Percentiles rank a stretch among this genome's conserved stretches.
Conservation (phyloP, 192 early-diverging fungal species). For the Coemansia sp. region DNA sequence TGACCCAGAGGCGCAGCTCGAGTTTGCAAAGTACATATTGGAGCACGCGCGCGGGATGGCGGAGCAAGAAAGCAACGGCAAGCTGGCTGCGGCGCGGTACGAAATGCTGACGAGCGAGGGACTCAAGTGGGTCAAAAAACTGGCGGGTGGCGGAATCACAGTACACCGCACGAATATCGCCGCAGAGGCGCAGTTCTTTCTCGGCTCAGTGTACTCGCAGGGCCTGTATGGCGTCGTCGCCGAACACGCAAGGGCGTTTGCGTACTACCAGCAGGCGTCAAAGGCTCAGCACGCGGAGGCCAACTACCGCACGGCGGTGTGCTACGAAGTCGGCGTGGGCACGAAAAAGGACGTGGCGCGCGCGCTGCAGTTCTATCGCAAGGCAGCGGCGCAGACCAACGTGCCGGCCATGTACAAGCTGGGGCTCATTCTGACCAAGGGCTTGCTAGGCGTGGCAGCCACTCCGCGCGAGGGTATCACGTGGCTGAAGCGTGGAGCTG, state of each 20-base stretch:
- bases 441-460: conserved; percentile 70
- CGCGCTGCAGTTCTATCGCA: conserved; percentile 90
- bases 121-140: conserved; percentile 83
- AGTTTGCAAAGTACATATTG: conserved; percentile 88
- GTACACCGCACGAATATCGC: conserved; percentile 72
- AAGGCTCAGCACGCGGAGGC: conserved; percentile 91
- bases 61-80: conserved; percentile 66
- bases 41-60: conserved; percentile 72
- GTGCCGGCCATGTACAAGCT: conserved; percentile 98
- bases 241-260: conserved; percentile 91
- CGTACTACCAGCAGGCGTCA: conserved; percentile 88
- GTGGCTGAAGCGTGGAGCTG: conserved; percentile 92
- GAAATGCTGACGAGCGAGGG: conserved; percentile 79
- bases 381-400: conserved; percentile 88
- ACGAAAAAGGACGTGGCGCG: conserved; percentile 81
- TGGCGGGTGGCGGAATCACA: conserved; percentile 67
- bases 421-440: conserved; percentile 90
- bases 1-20: conserved; percentile 78
- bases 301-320: conserved; percentile 94
- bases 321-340: conserved; percentile 96
- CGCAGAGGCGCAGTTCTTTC: conserved; percentile 90
- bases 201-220: conserved; percentile 89
- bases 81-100: conserved; percentile 70
- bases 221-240: conserved; percentile 76
- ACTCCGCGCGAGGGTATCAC: conserved; percentile 92